These are phyloP conservation scores for Trichosporon sp. DNA, from an alignment of 1,284 basidiomycete genomes.

Conservation along the genomic window DNA sequence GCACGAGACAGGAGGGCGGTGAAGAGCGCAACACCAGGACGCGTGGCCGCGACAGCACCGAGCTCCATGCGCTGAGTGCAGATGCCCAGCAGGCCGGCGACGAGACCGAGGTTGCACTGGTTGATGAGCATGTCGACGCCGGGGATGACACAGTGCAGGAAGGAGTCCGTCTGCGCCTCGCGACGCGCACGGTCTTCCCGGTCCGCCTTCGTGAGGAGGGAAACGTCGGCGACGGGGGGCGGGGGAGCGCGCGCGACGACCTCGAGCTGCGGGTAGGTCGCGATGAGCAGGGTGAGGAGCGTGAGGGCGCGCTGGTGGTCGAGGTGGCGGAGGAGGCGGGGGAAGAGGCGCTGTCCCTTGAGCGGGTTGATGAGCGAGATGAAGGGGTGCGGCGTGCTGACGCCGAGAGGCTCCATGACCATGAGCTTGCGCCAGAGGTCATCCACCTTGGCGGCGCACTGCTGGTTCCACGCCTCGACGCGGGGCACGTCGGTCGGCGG, in stretches of 20 bases:
- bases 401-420: constrained; percentile 87
- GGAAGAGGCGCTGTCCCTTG: constrained; percentile 92
- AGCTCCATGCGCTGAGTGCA: constrained; percentile 81
- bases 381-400: constrained; percentile 94
- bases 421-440: constrained; percentile 79
- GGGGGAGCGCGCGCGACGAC: constrained; percentile 75
- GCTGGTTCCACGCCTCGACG: constrained; percentile 66
- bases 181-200: constrained; percentile 69
- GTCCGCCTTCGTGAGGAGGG: constrained; percentile 60
- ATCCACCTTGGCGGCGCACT: constrained; percentile 67
- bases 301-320: constrained; percentile 78
- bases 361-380: constrained; percentile 83
- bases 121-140: constrained; percentile 76
- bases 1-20: constrained; percentile 91
- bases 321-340: constrained; percentile 85
- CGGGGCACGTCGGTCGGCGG: constrained; percentile 58
- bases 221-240: constrained; percentile 59
- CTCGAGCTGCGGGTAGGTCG: constrained; percentile 90
- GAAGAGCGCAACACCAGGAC: constrained; percentile 88
- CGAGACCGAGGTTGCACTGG: constrained; percentile 76
- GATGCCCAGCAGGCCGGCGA: constrained; percentile 83
- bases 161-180: constrained; percentile 84
- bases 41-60: constrained; percentile 66
- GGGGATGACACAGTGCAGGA: constrained; percentile 82
- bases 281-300: constrained; percentile 85